These are phyloP conservation scores for Podospora pseudoanserina DNA, from an alignment of 495 filamentous ascomycete species.

Conservation along the genomic window DNA sequence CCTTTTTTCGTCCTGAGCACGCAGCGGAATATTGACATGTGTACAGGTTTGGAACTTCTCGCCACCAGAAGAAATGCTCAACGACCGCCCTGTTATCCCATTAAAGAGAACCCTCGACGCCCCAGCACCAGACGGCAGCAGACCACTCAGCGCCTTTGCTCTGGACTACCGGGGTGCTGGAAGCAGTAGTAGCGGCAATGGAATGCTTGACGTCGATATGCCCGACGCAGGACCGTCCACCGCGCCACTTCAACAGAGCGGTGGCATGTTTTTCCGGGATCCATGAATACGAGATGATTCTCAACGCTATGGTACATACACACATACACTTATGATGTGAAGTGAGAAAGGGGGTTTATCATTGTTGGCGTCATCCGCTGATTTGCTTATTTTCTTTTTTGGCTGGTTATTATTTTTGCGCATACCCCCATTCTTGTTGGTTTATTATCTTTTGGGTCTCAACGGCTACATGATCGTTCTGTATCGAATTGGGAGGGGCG, in stretches of 20 bases:
- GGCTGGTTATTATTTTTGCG: background rate
- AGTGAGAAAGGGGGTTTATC: background rate
- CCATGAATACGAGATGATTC: slow-evolving; percentile 26
- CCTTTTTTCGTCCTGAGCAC: slow-evolving; percentile 16
- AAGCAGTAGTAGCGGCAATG: slow-evolving; percentile 12
- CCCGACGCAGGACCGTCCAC: slow-evolving; percentile 46
- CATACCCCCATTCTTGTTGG: background rate
- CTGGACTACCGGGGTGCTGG: slow-evolving; percentile 26
- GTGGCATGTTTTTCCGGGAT: slow-evolving; percentile 43
- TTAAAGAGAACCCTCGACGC: slow-evolving; percentile 35
- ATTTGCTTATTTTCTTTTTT: background rate
- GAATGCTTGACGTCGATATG: slow-evolving; percentile 44
- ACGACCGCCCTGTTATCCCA: slow-evolving; percentile 39
- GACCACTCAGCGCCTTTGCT: slow-evolving; percentile 38
- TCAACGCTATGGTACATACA: background rate
- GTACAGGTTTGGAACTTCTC: slow-evolving; percentile 85
- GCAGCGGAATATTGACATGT: slow-evolving; percentile 10
- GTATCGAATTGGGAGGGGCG: background rate
- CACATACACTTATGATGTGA: background rate
- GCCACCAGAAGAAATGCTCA: slow-evolving; percentile 67
- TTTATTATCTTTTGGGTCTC: background rate
- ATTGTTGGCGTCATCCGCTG: background rate
- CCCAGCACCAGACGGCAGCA: slow-evolving; percentile 31
- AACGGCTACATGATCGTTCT: background rate
- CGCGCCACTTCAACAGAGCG: slow-evolving; percentile 36